Percentiles rank a stretch among this genome's conserved stretches.
These are phyloP conservation scores for Phytophthora palmivora DNA, from an alignment of 352 stramenopile genomes.

Conservation along the genomic window DNA sequence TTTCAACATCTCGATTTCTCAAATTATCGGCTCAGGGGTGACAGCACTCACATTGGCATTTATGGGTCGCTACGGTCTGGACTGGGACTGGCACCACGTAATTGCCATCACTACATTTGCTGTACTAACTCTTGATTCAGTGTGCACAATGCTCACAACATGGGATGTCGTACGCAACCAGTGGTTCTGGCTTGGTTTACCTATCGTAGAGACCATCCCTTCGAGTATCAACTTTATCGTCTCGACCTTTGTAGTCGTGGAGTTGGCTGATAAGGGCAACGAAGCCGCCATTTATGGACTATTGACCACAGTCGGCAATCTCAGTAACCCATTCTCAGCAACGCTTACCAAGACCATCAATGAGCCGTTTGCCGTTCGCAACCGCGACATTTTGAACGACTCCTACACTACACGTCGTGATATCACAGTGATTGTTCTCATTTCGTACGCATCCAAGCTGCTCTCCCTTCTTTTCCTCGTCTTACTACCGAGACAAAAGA, in stretches of 20 bases:
- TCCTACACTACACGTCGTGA: conserved; percentile 34
- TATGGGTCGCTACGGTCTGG: conserved; percentile 42
- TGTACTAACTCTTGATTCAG: conserved; percentile 38
- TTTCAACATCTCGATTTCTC: conserved; percentile 45
- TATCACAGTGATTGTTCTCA: conserved; percentile 45
- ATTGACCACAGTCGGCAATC: conserved; percentile 48
- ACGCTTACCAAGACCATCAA: conserved; percentile 48
- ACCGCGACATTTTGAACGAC: conserved; percentile 47
- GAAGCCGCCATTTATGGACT: conserved; percentile 55
- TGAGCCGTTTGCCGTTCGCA: conserved; percentile 40
- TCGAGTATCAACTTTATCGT: conserved; percentile 49
- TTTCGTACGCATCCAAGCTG: conserved; percentile 48
- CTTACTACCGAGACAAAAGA: conserved; percentile 47
- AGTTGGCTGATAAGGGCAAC: conserved; percentile 51
- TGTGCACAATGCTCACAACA: conserved; percentile 42
- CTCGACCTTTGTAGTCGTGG: conserved; percentile 52
- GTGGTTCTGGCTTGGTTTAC: conserved; percentile 51
- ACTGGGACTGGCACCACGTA: conserved; percentile 49
- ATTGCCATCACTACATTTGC: conserved; percentile 35
- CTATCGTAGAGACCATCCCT: conserved; percentile 43
- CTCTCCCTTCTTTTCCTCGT: conserved; percentile 45
- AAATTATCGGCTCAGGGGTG: conserved; percentile 40
- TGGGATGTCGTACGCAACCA: conserved; percentile 50
- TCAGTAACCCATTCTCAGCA: conserved; percentile 47
- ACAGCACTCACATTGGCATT: conserved; percentile 36